Base-by-base conservation (phyloP, 2,329 filamentous ascomycete genomes). In the Phialocephala subalpina region DNA sequence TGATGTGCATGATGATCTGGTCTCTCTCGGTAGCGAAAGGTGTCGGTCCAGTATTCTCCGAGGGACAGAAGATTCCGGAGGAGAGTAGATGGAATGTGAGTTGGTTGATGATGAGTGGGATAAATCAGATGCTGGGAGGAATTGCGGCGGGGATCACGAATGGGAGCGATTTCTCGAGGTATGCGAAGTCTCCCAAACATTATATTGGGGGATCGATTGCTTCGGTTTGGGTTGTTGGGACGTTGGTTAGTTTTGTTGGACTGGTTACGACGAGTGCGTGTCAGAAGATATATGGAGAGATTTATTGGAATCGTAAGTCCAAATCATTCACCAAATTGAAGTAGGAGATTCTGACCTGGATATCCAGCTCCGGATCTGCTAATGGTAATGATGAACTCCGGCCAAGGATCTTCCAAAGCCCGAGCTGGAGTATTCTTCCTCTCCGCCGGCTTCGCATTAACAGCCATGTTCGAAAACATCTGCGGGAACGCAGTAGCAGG, bases 201-300 rank as follows among this genome's bases (percentile, higher is more conserved):
- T 79, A 80, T 45, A 77, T 84, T 9, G 76, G 78, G 14, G 80
- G 79, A 1, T 80, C 82, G 42, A 71, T 73, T 29, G 78, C 79
- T 65, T 74, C 74, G 22, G 73, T 79, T 58, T 71, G 79, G 22
- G 70, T 80, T n/a, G 77, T 79, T 38, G 78, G 78, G 7, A 75
- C 77, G 33, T 64, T 81, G 42, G 75, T 78, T 38, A 75, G 79
- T 2, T 71, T 79, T 9, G 74, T 80, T 56, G 80, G 80, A 5
- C 75, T 78, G 55, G 72, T 87, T 33, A 82, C 84, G 16, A 84
- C 86, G 0, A 85, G 84, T 0, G 85, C 85, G 16, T 81, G 81
- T 38, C 79, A 81, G 58, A 80, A 82, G 11, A 81, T 84, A 60
- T 84, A 84, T 63, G 86, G 84, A 60, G 73, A 80, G 40, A 62